A percentile compares a stretch with the other conserved stretches of the same genome.
These are phyloP conservation scores for Tribonema minus DNA, from an alignment of 108 stramenopile genomes.

Conservation along the genomic window DNA sequence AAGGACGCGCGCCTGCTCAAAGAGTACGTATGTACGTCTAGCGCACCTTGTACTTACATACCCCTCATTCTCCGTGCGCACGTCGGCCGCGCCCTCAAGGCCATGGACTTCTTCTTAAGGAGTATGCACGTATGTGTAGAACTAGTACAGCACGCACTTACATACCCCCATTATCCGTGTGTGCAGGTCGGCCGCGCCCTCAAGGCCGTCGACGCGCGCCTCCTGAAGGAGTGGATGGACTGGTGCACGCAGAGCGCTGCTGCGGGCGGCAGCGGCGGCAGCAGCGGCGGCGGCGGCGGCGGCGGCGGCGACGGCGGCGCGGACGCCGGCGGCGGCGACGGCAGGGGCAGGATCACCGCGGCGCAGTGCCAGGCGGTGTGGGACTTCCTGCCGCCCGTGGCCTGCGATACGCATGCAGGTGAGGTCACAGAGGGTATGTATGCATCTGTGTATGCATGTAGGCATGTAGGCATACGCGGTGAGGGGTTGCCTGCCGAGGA, in stretches of 20 bases:
- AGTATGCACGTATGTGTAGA: not conserved
- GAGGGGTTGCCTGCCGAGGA: not conserved
- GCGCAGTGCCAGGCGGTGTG: constrained; percentile 42
- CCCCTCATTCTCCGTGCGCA: not conserved
- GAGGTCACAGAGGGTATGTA: not conserved
- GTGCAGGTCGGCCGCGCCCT: constrained; percentile 44
- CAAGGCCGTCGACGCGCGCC: constrained; percentile 45
- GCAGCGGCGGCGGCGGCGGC: not conserved
- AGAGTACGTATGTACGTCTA: not conserved
- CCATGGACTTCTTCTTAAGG: not conserved
- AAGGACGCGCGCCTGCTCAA: not conserved
- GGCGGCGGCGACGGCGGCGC: not conserved
- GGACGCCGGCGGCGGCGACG: not conserved
- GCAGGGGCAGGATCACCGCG: constrained; percentile 1
- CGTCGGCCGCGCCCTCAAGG: not conserved
- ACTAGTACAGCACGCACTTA: not conserved
- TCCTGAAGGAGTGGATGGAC: constrained; percentile 30
- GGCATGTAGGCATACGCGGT: not conserved
- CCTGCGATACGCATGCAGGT: constrained; percentile 31
- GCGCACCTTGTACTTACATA: too few species aligned
- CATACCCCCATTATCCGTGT: too few species aligned
- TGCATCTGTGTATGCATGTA: not conserved
- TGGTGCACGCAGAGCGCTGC: constrained; percentile 1
- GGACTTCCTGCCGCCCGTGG: constrained; percentile 27
- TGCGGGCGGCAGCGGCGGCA: not conserved